A percentile compares a stretch with the other conserved stretches of the same genome.
Conservation (phyloP, 2,329 filamentous ascomycete species). For the Mycocentrospora acerina region DNA sequence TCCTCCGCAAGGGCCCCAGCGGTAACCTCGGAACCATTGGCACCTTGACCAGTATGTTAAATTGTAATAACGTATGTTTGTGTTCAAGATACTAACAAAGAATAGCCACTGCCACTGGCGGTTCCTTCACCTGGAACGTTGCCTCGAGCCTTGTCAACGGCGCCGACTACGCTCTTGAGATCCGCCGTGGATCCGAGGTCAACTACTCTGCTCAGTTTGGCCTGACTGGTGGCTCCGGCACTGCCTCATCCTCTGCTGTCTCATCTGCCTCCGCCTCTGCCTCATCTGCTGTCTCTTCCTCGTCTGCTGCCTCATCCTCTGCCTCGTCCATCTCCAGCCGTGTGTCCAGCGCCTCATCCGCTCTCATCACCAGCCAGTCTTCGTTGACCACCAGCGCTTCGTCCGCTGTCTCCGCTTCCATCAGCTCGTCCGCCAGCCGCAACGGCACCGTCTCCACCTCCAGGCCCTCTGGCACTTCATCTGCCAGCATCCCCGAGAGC, state of each 20-base stretch:
- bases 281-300: conserved; percentile 12
- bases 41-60: conserved; percentile 50
- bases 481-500: conserved; percentile 18
- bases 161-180: conserved; percentile 60
- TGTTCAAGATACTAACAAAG: conserved; percentile 12
- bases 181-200: conserved; percentile 52
- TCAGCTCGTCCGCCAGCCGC: conserved; percentile 16
- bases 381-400: conserved; percentile 23
- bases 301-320: conserved; percentile 16
- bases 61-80: too few relatives aligned
- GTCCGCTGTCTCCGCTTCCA: conserved; percentile 18
- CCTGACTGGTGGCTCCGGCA: conserved; percentile 35
- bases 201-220: conserved; percentile 60
- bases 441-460: conserved; percentile 32
- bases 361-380: conserved; percentile 26
- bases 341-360: conserved; percentile 13
- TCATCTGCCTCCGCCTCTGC: conserved; percentile 26
- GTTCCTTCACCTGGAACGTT: conserved; percentile 56
- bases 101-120: conserved; percentile 46
- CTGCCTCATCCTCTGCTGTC: conserved; percentile 17
- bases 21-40: conserved; percentile 53
- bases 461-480: conserved; percentile 17
- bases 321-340: conserved; percentile 20
- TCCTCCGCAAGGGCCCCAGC: conserved; percentile 55
- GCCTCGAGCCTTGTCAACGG: conserved; percentile 45